A percentile compares a stretch with the other conserved stretches of the same genome.
Evolutionary conservation across 495 filamentous ascomycete genomes (phyloP).

Genomic region (Amphirosellinia nigrospora): DNA sequence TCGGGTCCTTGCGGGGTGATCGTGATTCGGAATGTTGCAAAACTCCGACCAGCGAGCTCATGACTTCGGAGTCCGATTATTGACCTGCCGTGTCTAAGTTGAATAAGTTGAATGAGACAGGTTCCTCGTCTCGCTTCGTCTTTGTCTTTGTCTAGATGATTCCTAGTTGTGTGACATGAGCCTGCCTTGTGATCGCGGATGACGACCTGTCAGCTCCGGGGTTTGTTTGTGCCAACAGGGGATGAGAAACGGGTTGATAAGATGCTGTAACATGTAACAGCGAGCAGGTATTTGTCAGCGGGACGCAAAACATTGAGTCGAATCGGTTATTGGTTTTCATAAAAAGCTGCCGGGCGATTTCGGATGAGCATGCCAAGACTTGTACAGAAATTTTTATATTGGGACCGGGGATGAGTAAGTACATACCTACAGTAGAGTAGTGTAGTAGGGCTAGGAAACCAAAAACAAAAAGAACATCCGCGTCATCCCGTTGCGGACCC

Average conservation of each 20-base stretch:
- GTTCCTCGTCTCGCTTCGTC: neutral
- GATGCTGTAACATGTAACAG: neutral
- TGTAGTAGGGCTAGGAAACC: neutral
- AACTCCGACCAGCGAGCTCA: conserved; percentile 21
- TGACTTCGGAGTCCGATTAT: neutral
- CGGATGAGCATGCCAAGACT: neutral
- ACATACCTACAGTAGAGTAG: no score
- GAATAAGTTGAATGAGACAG: neutral
- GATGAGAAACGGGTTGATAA: neutral
- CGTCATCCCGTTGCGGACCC: conserved; percentile 6
- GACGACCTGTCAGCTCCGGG: neutral
- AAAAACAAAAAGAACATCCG: neutral
- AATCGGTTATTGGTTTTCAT: neutral
- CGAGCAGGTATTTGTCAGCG: neutral
- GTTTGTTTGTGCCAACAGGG: neutral
- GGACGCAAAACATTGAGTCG: neutral
- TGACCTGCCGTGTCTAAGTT: no score
- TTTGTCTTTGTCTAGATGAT: neutral
- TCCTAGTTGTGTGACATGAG: neutral
- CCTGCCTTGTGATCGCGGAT: neutral
- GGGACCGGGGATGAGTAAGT: neutral
- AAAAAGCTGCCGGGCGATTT: neutral
- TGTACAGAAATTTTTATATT: neutral
- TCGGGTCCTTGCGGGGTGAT: conserved; percentile 13
- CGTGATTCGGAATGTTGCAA: conserved; percentile 5